Conservation (phyloP, 257 asterid genomes). For the Coffea eugenioides region DNA sequence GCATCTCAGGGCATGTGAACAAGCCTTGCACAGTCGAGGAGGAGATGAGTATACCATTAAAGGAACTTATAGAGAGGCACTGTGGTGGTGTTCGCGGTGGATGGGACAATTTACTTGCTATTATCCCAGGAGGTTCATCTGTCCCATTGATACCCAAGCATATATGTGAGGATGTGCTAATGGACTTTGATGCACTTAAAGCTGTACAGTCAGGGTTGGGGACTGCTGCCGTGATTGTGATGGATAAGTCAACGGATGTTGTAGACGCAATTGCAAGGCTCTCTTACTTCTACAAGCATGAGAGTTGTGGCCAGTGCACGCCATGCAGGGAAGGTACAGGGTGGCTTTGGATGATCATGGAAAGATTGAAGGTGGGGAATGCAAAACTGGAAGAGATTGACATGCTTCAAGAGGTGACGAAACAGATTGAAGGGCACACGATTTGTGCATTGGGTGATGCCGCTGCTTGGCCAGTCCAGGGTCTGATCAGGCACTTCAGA, state of each 20-base stretch:
- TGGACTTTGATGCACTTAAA: constrained; percentile 98
- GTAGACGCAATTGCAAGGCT: constrained; percentile 96
- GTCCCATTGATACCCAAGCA: constrained; percentile 84
- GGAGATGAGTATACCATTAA: constrained; percentile 95
- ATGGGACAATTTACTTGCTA: constrained; percentile 94
- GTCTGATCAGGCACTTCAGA: constrained; percentile 95
- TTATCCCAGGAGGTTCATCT: constrained; percentile 96
- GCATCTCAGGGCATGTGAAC: constrained; percentile 96
- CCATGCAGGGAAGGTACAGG: constrained; percentile 99
- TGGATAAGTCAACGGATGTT: constrained; percentile 97
- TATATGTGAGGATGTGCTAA: constrained; percentile 88
- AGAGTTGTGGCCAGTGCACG: constrained; percentile 98
- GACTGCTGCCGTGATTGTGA: constrained; percentile 96
- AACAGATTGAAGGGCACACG: constrained; percentile 99
- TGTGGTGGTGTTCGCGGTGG: constrained; percentile 99
- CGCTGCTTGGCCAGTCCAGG: constrained; percentile 99
- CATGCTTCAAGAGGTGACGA: constrained; percentile 98
- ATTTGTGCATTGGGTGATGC: constrained; percentile 99
- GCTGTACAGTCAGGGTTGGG: constrained; percentile 97
- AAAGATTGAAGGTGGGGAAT: constrained; percentile 95
- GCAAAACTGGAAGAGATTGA: constrained; percentile 97
- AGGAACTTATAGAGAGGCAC: constrained; percentile 87
- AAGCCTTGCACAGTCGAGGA: constrained; percentile 99
- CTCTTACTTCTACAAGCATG: constrained; percentile 96
- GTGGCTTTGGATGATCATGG: constrained; percentile 99